Evolutionary conservation across 257 asterid species (phyloP).

Genomic region (Capsicum chinense): DNA sequence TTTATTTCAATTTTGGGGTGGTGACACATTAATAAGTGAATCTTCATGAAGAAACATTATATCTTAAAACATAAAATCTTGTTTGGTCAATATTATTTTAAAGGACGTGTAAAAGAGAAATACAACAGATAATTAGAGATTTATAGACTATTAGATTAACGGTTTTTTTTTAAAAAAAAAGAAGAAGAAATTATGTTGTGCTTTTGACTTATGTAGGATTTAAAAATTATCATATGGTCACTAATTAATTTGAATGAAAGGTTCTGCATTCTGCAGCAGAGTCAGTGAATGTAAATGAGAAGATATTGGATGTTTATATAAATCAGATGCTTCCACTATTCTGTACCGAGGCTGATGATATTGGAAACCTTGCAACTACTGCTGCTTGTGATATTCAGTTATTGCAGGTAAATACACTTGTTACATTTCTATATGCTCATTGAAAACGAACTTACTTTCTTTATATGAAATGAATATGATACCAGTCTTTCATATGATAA

Average conservation of each 20-base stretch:
- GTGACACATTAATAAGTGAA: too few relatives aligned
- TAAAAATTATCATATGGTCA: neutral
- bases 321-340: conserved; percentile 62
- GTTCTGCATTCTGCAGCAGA: conserved; percentile 71
- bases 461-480: too few relatives aligned
- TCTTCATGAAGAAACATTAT: too few relatives aligned
- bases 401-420: conserved; percentile 63
- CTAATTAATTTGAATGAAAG: conserved; percentile 39
- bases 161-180: neutral
- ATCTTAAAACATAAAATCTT: too few relatives aligned
- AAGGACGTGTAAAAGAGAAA: too few relatives aligned
- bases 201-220: neutral
- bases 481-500: neutral
- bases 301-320: conserved; percentile 59
- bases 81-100: too few relatives aligned
- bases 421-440: neutral
- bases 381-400: conserved; percentile 69
- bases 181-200: neutral
- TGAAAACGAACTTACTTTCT: neutral
- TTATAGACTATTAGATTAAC: neutral
- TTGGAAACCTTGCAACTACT: conserved; percentile 54
- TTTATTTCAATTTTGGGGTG: too few relatives aligned
- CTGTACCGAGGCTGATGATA: conserved; percentile 54
- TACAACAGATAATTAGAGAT: too few relatives aligned
- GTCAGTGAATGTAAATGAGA: conserved; percentile 64